A percentile compares a stretch with the other conserved stretches of the same genome.
phyloP scores from a whole-genome alignment of 83 land plant genomes.

The Larix sibirica region DNA sequence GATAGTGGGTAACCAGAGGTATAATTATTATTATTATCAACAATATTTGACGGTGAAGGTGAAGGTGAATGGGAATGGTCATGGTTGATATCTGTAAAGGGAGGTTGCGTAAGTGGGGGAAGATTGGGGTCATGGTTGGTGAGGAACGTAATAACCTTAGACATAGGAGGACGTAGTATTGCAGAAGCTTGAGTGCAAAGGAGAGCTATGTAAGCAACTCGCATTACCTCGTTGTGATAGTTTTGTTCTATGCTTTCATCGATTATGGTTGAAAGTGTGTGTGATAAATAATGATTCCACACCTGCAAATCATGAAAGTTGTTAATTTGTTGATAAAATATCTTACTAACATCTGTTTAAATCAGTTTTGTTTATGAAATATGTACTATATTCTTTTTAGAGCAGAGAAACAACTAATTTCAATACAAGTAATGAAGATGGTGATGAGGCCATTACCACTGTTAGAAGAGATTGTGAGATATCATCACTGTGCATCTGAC shows the following conservation, averaged over 20 bases:
- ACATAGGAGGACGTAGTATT: not conserved
- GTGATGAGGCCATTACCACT: no score
- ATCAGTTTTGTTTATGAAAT: no score
- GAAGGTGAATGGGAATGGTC: no score
- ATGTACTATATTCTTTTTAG: no score
- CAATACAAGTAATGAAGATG: no score
- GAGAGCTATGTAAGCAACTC: not conserved
- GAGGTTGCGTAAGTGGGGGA: not conserved
- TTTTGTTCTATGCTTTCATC: not conserved
- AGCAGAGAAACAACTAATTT: no score
- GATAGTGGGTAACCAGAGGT: no score
- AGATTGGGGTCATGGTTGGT: not conserved
- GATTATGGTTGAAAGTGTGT: not conserved
- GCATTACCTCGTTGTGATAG: not conserved
- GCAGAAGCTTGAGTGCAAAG: slow-evolving; percentile 2
- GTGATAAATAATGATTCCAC: not conserved
- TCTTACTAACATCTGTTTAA: no score
- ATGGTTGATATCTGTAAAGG: not conserved
- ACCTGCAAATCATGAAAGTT: not conserved
- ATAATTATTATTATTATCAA: no score
- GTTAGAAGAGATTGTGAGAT: not conserved
- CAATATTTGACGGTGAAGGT: no score
- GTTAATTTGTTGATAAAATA: no score
- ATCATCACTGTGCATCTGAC: not conserved
- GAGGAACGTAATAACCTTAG: not conserved